Conservation (phyloP, 1,284 basidiomycete species). For the Peniophora sp. region DNA sequence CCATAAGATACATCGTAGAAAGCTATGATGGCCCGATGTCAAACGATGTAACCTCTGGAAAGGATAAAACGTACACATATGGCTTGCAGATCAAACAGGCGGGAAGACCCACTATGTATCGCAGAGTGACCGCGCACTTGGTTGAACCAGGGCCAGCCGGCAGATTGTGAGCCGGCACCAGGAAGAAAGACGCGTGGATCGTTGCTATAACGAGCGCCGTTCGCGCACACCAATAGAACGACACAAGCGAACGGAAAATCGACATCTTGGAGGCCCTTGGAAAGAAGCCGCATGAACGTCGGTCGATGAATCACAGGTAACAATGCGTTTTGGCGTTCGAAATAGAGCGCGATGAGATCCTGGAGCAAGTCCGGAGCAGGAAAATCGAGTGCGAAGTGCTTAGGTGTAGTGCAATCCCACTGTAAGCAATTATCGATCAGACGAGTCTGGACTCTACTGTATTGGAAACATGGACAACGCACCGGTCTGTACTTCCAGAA, state of each 20-base stretch:
- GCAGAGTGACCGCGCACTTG: constrained; percentile 40
- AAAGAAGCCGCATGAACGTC: constrained; percentile 34
- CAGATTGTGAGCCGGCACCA: constrained; percentile 38
- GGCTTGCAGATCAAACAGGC: constrained; percentile 66
- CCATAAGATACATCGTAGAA: constrained; percentile 14
- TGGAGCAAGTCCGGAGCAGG: constrained; percentile 29
- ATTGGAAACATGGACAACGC: constrained; percentile 5
- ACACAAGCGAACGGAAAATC: constrained; percentile 40
- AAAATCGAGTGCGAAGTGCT: constrained; percentile 12
- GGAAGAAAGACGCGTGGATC: constrained; percentile 52
- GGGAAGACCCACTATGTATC: constrained; percentile 43
- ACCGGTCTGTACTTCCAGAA: constrained; percentile 8
- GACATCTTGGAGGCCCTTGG: constrained; percentile 30
- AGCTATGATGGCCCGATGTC: constrained; percentile 1
- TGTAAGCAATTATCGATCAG: too few species aligned
- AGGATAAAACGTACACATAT: constrained; percentile 30
- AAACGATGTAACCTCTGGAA: neutral
- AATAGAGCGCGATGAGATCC: constrained; percentile 40
- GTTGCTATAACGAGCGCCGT: constrained; percentile 38
- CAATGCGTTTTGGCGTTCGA: constrained; percentile 30
- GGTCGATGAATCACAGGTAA: constrained; percentile 42
- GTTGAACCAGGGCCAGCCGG: constrained; percentile 72
- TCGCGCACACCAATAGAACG: constrained; percentile 44
- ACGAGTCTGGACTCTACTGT: neutral
- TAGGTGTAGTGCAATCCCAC: too few species aligned